Conservation (phyloP, 306 rosid genomes). For the Gastrolobium bilobum region DNA sequence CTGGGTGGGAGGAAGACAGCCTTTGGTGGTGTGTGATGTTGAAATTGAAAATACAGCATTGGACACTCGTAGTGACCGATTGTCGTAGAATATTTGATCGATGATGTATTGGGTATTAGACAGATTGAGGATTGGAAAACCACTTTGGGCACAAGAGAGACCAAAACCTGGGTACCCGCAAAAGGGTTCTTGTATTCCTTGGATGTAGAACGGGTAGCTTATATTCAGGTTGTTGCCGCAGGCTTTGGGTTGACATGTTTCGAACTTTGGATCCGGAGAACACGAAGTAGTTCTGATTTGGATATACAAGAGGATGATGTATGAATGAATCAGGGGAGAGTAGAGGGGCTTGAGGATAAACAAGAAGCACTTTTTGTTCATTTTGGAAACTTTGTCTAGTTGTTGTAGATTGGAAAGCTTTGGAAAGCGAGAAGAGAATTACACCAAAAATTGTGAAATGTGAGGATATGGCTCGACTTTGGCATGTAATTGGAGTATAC, state of each 20-base stretch:
- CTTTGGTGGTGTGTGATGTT: not conserved
- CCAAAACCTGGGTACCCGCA: constrained; percentile 74
- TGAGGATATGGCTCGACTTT: not conserved
- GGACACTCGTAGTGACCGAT: constrained; percentile 53
- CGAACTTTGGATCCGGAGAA: constrained; percentile 40
- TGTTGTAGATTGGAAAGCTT: too few species aligned
- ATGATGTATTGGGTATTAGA: constrained; percentile 28
- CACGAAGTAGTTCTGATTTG: not conserved
- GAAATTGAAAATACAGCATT: constrained; percentile 43
- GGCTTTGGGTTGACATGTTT: constrained; percentile 48
- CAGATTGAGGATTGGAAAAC: constrained; percentile 53
- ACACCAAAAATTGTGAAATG: not conserved
- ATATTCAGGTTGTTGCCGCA: constrained; percentile 56
- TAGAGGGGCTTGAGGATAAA: not conserved
- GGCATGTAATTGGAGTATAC: too few species aligned
- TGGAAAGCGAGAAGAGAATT: not conserved
- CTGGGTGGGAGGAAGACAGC: constrained; percentile 29
- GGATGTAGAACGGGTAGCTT: constrained; percentile 63
- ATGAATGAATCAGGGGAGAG: constrained; percentile 7
- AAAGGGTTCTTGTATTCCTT: constrained; percentile 34
- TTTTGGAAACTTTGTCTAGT: constrained; percentile 38
- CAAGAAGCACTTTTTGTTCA: constrained; percentile 48
- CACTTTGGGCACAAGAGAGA: constrained; percentile 49
- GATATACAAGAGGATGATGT: constrained; percentile 30
- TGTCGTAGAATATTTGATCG: constrained; percentile 53